Evolutionary conservation across 768 basidiomycete genomes (phyloP).

Genomic region (Trametes cingulata): DNA sequence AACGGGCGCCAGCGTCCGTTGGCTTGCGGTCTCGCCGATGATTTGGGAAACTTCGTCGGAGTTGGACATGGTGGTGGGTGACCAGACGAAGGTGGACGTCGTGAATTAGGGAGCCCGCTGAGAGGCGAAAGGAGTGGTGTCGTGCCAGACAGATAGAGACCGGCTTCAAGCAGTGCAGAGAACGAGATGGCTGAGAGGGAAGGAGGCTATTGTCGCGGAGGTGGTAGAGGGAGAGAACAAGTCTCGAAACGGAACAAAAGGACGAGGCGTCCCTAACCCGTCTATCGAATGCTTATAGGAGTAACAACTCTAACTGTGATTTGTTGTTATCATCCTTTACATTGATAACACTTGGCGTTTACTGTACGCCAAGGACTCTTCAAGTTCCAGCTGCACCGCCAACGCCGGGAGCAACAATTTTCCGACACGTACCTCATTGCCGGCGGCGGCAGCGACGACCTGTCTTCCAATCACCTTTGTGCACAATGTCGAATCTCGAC

Average conservation of each 20-base stretch:
- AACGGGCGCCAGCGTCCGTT: conserved; percentile 73
- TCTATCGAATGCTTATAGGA: not conserved
- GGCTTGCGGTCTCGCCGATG: conserved; percentile 30
- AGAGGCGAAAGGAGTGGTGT: not conserved
- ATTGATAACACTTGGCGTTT: not conserved
- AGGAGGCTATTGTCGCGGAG: not conserved
- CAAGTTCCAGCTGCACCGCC: too few species aligned
- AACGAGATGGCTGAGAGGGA: not conserved
- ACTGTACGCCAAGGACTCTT: too few species aligned
- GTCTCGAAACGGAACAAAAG: conserved; percentile 13
- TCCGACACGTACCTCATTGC: too few species aligned
- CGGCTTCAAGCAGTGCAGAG: not conserved
- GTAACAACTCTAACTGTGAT: not conserved
- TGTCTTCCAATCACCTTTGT: too few species aligned
- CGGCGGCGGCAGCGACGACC: too few species aligned
- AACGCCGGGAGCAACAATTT: too few species aligned
- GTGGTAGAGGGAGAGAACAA: conserved; percentile 12
- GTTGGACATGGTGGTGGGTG: conserved; percentile 25
- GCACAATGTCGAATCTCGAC: conserved; percentile 46
- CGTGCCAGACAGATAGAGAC: not conserved
- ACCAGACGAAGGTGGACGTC: not conserved
- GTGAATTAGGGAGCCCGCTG: conserved; percentile 13
- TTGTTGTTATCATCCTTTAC: not conserved
- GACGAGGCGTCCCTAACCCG: not conserved
- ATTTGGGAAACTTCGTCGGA: conserved; percentile 25